A percentile compares a stretch with the other conserved stretches of the same genome.
These are phyloP conservation scores for Hypomontagnella monticulosa DNA, from an alignment of 495 filamentous ascomycete species.

Conservation along the genomic window DNA sequence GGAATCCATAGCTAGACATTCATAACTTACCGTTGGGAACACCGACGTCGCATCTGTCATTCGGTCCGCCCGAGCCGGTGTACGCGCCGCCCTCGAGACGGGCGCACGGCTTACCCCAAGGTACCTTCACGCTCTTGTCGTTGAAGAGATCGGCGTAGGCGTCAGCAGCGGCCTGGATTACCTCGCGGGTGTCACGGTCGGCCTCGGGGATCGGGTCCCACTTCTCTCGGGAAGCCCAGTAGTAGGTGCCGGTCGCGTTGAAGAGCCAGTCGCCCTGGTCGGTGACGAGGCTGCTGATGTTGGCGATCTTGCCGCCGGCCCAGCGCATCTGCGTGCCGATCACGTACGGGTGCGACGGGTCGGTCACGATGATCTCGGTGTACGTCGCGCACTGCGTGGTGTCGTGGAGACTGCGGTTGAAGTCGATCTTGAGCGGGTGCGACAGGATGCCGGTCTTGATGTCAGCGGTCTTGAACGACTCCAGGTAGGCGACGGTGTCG, in stretches of 20 bases:
- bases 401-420: conserved; percentile 59
- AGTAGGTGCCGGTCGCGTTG: conserved; percentile 60
- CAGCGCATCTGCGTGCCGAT: conserved; percentile 59
- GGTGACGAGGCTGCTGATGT: conserved; percentile 57
- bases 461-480: conserved; percentile 54
- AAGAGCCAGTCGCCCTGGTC: conserved; percentile 60
- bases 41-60: conserved; percentile 52
- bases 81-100: conserved; percentile 59
- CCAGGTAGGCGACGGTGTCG: conserved; percentile 46
- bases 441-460: conserved; percentile 53
- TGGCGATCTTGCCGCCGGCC: conserved; percentile 40
- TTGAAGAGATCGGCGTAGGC: conserved; percentile 60
- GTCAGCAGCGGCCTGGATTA: conserved; percentile 59
- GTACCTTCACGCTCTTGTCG: conserved; percentile 55
- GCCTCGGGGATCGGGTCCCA: conserved; percentile 58
- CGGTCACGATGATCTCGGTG: conserved; percentile 60
- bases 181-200: conserved; percentile 53
- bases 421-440: conserved; percentile 55
- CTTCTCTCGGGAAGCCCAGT: conserved; percentile 52
- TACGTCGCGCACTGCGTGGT: conserved; percentile 61
- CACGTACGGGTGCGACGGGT: conserved; percentile 56
- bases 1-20: neutral
- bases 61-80: conserved; percentile 50
- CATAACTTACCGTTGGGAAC: conserved; percentile 46
- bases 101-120: conserved; percentile 60